phyloP scores from a whole-genome alignment of 73 alveolate species.

The Paraurostyla sp. region DNA sequence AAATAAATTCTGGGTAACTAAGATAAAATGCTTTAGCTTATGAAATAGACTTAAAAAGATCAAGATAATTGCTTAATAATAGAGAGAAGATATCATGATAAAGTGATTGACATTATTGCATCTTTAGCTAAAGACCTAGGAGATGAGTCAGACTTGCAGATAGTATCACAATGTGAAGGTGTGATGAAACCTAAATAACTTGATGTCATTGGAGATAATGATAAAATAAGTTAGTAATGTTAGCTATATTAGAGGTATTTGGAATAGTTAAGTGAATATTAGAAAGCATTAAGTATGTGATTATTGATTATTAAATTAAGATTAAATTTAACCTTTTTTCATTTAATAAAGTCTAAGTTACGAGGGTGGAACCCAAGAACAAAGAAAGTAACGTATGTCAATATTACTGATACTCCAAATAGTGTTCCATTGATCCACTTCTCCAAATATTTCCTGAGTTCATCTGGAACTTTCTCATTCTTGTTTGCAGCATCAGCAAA shows the following conservation, averaged over 20 bases:
- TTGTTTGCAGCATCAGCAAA: slow-evolving; percentile 1
- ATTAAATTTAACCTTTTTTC: background rate
- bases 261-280: background rate
- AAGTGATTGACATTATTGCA: background rate
- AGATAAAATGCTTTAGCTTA: background rate
- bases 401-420: background rate
- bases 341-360: background rate
- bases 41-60: background rate
- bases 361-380: background rate
- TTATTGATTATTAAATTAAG: background rate
- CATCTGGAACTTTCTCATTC: background rate
- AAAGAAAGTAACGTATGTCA: background rate
- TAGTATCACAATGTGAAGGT: background rate
- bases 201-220: background rate
- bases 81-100: slow-evolving; percentile 7
- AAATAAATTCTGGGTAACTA: background rate
- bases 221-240: slow-evolving; percentile 4
- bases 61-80: slow-evolving; percentile 22
- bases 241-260: background rate
- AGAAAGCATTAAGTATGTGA: background rate
- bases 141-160: background rate
- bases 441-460: background rate
- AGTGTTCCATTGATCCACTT: background rate
- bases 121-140: background rate
- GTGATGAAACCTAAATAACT: background rate